Evolutionary conservation across 306 rosid species (phyloP).

Genomic region (Quercus rubra): DNA sequence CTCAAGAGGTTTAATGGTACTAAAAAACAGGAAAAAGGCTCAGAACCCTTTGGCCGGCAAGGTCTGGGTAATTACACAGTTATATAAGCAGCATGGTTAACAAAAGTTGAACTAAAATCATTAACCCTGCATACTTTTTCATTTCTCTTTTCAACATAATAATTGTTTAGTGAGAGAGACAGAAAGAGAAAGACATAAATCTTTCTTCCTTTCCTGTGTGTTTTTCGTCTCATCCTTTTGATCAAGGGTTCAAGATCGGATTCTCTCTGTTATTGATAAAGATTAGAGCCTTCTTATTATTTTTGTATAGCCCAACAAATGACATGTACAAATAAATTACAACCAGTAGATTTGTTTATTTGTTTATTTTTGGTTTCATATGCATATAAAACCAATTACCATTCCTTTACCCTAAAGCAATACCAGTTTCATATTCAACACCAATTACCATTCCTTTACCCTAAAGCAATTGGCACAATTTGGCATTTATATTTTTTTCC

Average conservation of each 20-base stretch:
- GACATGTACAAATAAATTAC: no score
- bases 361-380: no score
- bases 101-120: constrained; percentile 51
- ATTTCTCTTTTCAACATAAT: constrained; percentile 41
- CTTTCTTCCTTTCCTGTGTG: neutral
- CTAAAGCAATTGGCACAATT: no score
- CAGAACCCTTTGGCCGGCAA: constrained; percentile 31
- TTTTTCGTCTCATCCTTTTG: neutral
- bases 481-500: no score
- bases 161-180: neutral
- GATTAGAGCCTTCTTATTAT: neutral
- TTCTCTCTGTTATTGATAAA: no score
- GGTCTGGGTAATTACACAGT: constrained; percentile 45
- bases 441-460: no score
- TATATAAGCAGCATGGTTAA: constrained; percentile 43
- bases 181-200: neutral
- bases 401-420: no score
- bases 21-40: neutral
- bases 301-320: neutral
- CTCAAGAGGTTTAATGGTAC: constrained; percentile 28
- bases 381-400: no score
- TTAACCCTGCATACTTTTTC: constrained; percentile 41
- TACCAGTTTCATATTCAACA: no score
- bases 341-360: no score
- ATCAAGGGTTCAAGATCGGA: neutral